Evolutionary conservation across 2,329 filamentous ascomycete species (phyloP).

Genomic region (Aspergillus ochraceoroseus): DNA sequence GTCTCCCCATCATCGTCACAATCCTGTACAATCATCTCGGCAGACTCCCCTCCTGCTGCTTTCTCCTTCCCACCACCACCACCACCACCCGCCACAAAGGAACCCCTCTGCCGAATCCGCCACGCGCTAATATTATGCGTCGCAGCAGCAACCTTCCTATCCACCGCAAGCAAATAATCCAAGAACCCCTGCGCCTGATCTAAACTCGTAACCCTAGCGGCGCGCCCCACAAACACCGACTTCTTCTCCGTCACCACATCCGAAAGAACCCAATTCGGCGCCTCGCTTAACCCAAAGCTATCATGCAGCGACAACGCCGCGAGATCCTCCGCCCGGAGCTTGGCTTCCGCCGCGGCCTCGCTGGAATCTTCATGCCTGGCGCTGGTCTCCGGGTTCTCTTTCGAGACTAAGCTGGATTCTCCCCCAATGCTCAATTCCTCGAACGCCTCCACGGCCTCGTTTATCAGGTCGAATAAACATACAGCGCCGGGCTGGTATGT

Average conservation of each 20-base stretch:
- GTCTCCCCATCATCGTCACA: constrained; percentile 95
- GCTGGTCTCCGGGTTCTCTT: too few relatives aligned
- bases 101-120: constrained; percentile 62
- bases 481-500: constrained; percentile 70
- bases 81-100: too few relatives aligned
- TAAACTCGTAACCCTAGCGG: constrained; percentile 63
- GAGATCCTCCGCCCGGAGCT: constrained; percentile 20
- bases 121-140: constrained; percentile 96
- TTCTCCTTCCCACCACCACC: constrained; percentile 3
- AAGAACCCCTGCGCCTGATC: constrained; percentile 67
- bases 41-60: constrained; percentile 26
- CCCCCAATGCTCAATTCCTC: constrained; percentile 52
- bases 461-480: constrained; percentile 87
- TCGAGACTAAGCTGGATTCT: too few relatives aligned
- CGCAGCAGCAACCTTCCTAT: constrained; percentile 78
- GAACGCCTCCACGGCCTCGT: constrained; percentile 52
- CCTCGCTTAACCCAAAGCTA: constrained; percentile 30
- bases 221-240: constrained; percentile 80
- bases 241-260: constrained; percentile 73
- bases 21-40: constrained; percentile 67
- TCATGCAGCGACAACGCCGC: constrained; percentile 29
- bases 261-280: constrained; percentile 67
- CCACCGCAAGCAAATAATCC: constrained; percentile 69
- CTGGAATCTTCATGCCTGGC: constrained; percentile 13
- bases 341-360: constrained; percentile 12